Percentiles rank a stretch among this genome's conserved stretches.
These are phyloP conservation scores for Didymella keratinophila DNA, from an alignment of 2,329 filamentous ascomycete genomes.

Conservation along the genomic window DNA sequence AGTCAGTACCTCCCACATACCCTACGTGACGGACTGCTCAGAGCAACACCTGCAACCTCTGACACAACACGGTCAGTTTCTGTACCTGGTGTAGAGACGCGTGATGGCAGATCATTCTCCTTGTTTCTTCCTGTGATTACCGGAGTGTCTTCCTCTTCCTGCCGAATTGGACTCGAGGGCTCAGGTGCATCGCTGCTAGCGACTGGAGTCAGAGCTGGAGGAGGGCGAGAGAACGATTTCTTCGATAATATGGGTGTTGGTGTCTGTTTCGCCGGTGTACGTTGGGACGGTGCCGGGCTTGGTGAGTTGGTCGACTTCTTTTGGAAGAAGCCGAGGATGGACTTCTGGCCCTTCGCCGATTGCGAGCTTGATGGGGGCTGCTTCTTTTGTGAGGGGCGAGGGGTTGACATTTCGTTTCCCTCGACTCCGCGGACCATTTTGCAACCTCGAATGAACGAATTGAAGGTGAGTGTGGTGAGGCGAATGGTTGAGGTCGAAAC, in stretches of 20 bases:
- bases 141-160: slow-evolving; percentile 57
- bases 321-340: slow-evolving; percentile 82
- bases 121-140: slow-evolving; percentile 57
- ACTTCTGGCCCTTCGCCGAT: slow-evolving; percentile 68
- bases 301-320: slow-evolving; percentile 63
- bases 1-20: slow-evolving; percentile 55
- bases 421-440: slow-evolving; percentile 57
- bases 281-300: slow-evolving; percentile 45
- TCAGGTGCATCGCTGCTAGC: slow-evolving; percentile 81
- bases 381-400: slow-evolving; percentile 56
- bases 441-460: not conserved
- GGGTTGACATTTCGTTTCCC: slow-evolving; percentile 57
- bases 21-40: slow-evolving; percentile 81
- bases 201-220: slow-evolving; percentile 69
- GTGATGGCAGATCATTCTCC: slow-evolving; percentile 59
- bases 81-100: slow-evolving; percentile 48
- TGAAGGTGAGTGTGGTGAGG: slow-evolving; percentile 1
- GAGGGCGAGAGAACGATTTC: slow-evolving; percentile 43
- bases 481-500: slow-evolving; percentile 1
- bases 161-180: slow-evolving; percentile 73
- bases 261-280: slow-evolving; percentile 39
- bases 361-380: slow-evolving; percentile 56
- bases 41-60: slow-evolving; percentile 56
- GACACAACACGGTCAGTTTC: slow-evolving; percentile 53
- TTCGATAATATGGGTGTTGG: slow-evolving; percentile 40